phyloP scores from a whole-genome alignment of 169 alveolate genomes.

The Cryptosporidium tyzzeri region DNA sequence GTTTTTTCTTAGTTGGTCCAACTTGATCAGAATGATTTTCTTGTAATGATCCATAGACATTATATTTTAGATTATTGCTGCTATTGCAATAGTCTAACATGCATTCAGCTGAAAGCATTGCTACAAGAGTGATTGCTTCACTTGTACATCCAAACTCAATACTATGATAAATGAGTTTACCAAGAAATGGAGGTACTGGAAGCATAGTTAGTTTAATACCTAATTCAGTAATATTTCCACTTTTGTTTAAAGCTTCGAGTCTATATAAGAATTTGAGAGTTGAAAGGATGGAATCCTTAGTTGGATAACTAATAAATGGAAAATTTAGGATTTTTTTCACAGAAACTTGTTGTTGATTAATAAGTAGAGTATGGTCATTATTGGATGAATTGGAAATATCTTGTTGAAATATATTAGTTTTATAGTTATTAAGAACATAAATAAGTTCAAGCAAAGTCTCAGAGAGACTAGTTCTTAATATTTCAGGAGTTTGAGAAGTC shows the following conservation, averaged over 20 bases:
- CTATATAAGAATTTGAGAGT: slow-evolving; percentile 87
- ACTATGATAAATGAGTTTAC: slow-evolving; percentile 88
- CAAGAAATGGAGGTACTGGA: slow-evolving; percentile 92
- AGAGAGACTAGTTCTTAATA: slow-evolving; percentile 90
- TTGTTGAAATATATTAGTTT: not conserved
- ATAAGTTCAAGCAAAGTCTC: slow-evolving; percentile 90
- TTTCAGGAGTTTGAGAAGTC: slow-evolving; percentile 87
- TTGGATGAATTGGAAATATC: too few species aligned
- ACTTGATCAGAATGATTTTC: slow-evolving; percentile 79
- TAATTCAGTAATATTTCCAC: slow-evolving; percentile 82
- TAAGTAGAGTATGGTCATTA: not conserved
- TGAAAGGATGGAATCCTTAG: slow-evolving; percentile 81
- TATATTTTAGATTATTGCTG: slow-evolving; percentile 74
- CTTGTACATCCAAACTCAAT: slow-evolving; percentile 90
- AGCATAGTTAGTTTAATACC: slow-evolving; percentile 85
- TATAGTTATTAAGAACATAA: slow-evolving; percentile 85
- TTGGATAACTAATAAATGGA: slow-evolving; percentile 91
- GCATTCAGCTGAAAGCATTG: slow-evolving; percentile 86
- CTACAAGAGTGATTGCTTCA: slow-evolving; percentile 90
- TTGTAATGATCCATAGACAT: slow-evolving; percentile 73
- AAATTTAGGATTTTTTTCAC: slow-evolving; percentile 85
- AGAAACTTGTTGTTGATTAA: slow-evolving; percentile 20
- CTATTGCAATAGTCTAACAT: slow-evolving; percentile 27
- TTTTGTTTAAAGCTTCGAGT: slow-evolving; percentile 85
- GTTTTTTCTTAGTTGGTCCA: not conserved